Evolutionary conservation across 2,329 filamentous ascomycete species (phyloP), one percentile per base, ranked within the genome.

Genomic region (Colletotrichum lupini): DNA sequence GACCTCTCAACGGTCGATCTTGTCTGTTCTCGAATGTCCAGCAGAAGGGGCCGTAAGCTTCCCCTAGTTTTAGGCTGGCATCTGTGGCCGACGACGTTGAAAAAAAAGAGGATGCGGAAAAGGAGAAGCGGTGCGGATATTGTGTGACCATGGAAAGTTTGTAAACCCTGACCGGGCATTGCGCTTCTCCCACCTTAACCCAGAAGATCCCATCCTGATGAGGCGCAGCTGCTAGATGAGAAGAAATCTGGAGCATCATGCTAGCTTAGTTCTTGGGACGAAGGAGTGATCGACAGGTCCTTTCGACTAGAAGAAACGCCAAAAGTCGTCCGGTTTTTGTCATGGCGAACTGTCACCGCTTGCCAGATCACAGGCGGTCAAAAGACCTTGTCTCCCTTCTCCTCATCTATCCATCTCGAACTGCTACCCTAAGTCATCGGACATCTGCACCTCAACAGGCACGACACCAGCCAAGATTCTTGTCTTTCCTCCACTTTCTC

Each of bases 231-330:
- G 62, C 53, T n/a, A 42, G 19, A 49, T 37, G 59, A 32, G 42
- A 4, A 52, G 52, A n/a, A 49, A 30, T 37, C 46, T 58, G 16
- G 19, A 26, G 19, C 32, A 9, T 49, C 16, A 65, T 59, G 46
- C 55, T 53, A 4, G 19, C 16, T 14, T 12, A 46, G 22, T 26
- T 52, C 32, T 59, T 73, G 55, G 66, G 60, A 73, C 35, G 53
- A 65, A 65, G 32, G 16, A 52, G 60, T 59, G 70, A 70, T 73
- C 66, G 60, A 65, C 70, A 65, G 66, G 70, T 46, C 46, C 46
- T 49, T 55, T 52, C 59, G 14, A 32, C n/a, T 24, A 55, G 56
- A 22, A 30, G n/a, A 14, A 22, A 67, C 22, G 42, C 57, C 67
- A 63, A 60, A 53, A 37, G 37, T 30, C 52, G 30, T 55, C 52